Base-by-base conservation (phyloP, 352 stramenopile species). In the Phytopythium delawarense region DNA sequence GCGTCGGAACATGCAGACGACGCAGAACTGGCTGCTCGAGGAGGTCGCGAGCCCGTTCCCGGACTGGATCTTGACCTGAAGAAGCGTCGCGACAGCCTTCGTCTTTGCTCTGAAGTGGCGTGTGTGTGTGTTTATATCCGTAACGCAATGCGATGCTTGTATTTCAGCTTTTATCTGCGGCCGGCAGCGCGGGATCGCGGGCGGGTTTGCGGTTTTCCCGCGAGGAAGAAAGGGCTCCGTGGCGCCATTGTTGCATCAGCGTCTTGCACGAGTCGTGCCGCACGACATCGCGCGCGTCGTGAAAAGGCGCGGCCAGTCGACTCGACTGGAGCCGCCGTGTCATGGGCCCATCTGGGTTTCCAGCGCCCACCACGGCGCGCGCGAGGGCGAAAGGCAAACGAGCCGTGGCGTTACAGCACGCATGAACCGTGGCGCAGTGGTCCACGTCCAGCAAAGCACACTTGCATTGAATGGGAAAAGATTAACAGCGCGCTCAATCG, bases 21-120 rank as follows among this genome's bases (percentile, higher is more conserved):
- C 55, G 11, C 55, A 61, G 39, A 52, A 61, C 39, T 61, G 55
- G 55, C 25, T 61, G 55, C 39, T 61, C 37, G 55, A 61, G 4
- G 55, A 61, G 23, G 18, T 42, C 12, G 39, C 55, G 1, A 61
- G 55, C 11, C 55, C 55, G 40, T 61, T 61, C 28, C 55, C 55
- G 3, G 55, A 61, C 25, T 61, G 55, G 55, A 52, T 61, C 55
- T 48, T 61, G 55, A 61, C 55, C 23, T 61, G 35, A 40, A 56
- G 28, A 4, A 32, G 28, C 28, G 28, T 32, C 28, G 28, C 2
- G 2, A 32, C 28, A 32, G 2, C 1, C 28, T 32, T 32, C 28
- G 1, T 4, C 28, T 4, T 32, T 7, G 28, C 28, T 32, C 28
- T 32, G 28, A 32, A 32, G 28, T 32, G 28, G 28, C 28, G 28